Base-by-base conservation (phyloP, 2,329 filamentous ascomycete species). In the Aspergillus transmontanensis region DNA sequence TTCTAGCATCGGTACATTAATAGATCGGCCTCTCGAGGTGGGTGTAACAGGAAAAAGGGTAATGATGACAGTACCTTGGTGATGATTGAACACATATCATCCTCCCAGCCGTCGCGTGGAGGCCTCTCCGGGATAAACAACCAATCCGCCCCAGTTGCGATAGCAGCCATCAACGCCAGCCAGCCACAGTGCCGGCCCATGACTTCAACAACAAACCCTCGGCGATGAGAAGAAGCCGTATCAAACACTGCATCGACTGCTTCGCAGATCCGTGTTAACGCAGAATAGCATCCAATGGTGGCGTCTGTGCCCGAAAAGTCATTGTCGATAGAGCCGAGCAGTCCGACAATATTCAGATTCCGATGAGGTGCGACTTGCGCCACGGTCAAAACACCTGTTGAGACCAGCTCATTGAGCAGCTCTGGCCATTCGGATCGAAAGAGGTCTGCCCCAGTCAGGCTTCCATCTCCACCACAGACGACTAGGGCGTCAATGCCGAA, bases 151-250 rank as follows among this genome's bases (percentile, higher is more conserved):
- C 94, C 95, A 0, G 93, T 97, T 63, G 92, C 94, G 64, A 99
- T 94, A 73, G 94, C 94, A 16, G 94, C 91, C 90, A 98, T 97
- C 65, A 99, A 85, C 46, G 95, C 95, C 66, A 99, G 84, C 95
- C 95, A 99, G 66, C 95, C 95, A 77, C 95, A 99, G 80, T 99
- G 94, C 64, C 95, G 87, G 57, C 95, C 95, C 95, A 99, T 99
- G 73, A 99, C 95, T 79, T 97, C 95, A 66, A 99, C 91, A 62
- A 99, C 94, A 78, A 99, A 99, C 45, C 95, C 95, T 71, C 95
- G 87, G 68, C 96, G 96, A 79, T 99, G 95, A 32, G 94, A 97
- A 58, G 94, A 94, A 0, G 95, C 98, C 23, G 94, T 94, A 79
- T 99, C 94, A 71, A 99, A 83, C 32, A 83, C 96, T 75, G 93